A percentile compares a stretch with the other conserved stretches of the same genome.
Conservation (phyloP, 2,329 filamentous ascomycete genomes). For the Monilinia vaccinii-corymbosi region DNA sequence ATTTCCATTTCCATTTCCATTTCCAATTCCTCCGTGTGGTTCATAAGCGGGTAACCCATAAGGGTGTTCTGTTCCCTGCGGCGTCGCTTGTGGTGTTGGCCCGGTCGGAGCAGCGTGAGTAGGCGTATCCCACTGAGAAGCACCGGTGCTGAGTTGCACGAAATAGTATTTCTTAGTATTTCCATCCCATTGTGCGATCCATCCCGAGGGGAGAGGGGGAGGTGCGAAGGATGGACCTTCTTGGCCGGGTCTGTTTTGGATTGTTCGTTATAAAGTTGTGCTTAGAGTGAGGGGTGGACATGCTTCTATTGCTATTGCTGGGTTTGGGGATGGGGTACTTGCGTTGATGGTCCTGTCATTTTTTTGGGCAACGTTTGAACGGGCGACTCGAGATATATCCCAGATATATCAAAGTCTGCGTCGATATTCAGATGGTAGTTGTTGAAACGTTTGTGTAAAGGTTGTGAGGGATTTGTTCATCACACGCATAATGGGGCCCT, state of each 20-base stretch:
- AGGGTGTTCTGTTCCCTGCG: conserved; percentile 45
- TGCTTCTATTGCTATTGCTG: neutral
- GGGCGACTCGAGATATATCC: neutral
- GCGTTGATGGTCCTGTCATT: conserved; percentile 28
- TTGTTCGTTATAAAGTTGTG: conserved; percentile 7
- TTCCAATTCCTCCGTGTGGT: conserved; percentile 30
- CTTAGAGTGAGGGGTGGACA: neutral
- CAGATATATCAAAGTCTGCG: neutral
- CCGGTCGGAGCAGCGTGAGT: conserved; percentile 54
- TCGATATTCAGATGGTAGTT: neutral
- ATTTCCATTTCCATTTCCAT: conserved; percentile 20
- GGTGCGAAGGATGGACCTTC: conserved; percentile 34
- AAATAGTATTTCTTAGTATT: conserved; percentile 58
- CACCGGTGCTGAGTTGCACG: conserved; percentile 62
- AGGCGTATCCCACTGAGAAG: conserved; percentile 66
- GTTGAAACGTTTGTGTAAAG: neutral
- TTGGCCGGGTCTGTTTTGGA: conserved; percentile 25
- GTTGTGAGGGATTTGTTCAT: neutral
- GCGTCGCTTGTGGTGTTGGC: conserved; percentile 46
- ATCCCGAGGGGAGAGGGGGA: conserved; percentile 52
- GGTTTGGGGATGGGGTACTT: neutral
- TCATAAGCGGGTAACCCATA: conserved; percentile 54
- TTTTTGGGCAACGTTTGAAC: neutral
- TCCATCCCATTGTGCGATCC: conserved; percentile 63
- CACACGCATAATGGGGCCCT: neutral